phyloP scores from a whole-genome alignment of 768 basidiomycete species.

The Lentinula edodes region DNA sequence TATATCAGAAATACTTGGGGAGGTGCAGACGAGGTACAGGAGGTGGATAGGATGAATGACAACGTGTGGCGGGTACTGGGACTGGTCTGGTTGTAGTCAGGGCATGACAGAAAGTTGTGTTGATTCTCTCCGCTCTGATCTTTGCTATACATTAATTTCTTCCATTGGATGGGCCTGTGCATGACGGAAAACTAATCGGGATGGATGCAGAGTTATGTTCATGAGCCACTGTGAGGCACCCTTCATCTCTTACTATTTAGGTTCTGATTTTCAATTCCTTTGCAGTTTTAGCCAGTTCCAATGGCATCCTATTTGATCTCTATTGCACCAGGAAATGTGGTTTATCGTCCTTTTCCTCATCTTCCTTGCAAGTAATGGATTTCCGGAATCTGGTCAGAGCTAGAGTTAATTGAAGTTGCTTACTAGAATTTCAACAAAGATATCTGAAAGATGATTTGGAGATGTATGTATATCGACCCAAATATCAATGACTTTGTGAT shows the following conservation, averaged over 20 bases:
- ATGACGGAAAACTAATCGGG: slow-evolving; percentile 70
- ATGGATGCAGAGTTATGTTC: slow-evolving; percentile 68
- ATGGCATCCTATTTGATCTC: slow-evolving; percentile 91
- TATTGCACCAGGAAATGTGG: slow-evolving; percentile 80
- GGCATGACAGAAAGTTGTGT: too few species aligned
- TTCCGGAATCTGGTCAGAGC: slow-evolving; percentile 89
- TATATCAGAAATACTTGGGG: too few species aligned
- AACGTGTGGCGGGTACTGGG: too few species aligned
- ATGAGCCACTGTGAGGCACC: slow-evolving; percentile 56
- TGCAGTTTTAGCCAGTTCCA: slow-evolving; percentile 54
- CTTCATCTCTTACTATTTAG: not conserved
- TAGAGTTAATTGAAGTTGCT: slow-evolving; percentile 67
- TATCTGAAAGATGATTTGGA: slow-evolving; percentile 69
- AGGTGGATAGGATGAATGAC: too few species aligned
- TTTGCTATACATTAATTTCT: slow-evolving; percentile 82
- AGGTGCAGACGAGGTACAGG: too few species aligned
- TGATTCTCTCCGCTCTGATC: slow-evolving; percentile 80
- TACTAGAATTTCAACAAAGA: slow-evolving; percentile 90
- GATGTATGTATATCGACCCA: slow-evolving; percentile 51
- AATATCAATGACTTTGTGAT: slow-evolving; percentile 80
- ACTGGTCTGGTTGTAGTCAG: too few species aligned
- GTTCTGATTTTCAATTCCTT: not conserved
- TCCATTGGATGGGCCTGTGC: slow-evolving; percentile 59
- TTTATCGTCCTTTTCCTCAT: slow-evolving; percentile 59
- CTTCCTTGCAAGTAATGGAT: slow-evolving; percentile 67